A percentile compares a stretch with the other conserved stretches of the same genome.
These are phyloP conservation scores for Clohesyomyces aquaticus DNA, from an alignment of 495 filamentous ascomycete genomes.

Conservation along the genomic window DNA sequence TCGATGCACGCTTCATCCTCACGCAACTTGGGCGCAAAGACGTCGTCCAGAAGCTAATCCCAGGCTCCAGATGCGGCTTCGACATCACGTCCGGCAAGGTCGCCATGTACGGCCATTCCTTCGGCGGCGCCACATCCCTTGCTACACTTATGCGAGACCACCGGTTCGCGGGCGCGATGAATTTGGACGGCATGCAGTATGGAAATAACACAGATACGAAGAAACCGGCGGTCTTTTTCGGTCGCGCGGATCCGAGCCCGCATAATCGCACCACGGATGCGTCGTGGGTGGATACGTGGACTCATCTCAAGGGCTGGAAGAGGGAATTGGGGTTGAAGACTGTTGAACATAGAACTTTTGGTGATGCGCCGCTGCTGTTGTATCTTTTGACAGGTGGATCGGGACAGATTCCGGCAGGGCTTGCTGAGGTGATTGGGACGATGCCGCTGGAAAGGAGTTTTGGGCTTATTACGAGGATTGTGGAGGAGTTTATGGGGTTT, in stretches of 20 bases:
- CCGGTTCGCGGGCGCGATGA: constrained; percentile 53
- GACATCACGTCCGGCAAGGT: constrained; percentile 6
- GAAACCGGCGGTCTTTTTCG: constrained; percentile 22
- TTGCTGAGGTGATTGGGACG: constrained; percentile 2
- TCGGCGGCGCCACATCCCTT: constrained; percentile 58
- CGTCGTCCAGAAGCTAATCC: constrained; percentile 14
- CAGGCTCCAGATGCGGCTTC: constrained; percentile 15
- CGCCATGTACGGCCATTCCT: constrained; percentile 52
- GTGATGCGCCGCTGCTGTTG: constrained; percentile 8
- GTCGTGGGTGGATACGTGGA: constrained; percentile 9
- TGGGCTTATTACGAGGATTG: constrained; percentile 11
- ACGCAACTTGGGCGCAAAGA: constrained; percentile 8
- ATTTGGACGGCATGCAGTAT: constrained; percentile 51
- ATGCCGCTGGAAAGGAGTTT: constrained; percentile 18
- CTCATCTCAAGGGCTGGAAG: constrained; percentile 14
- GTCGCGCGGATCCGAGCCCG: neutral
- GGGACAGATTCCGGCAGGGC: neutral
- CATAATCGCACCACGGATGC: constrained; percentile 10
- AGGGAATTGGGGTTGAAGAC: constrained; percentile 12
- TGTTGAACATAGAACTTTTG: constrained; percentile 10
- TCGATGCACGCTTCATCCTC: constrained; percentile 26
- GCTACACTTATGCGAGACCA: constrained; percentile 48
- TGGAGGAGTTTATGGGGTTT: constrained; percentile 24
- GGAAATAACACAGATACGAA: constrained; percentile 5
- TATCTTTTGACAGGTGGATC: neutral